phyloP scores from a whole-genome alignment of 805 yeast genomes.

The Wickerhamiella domercqiae region DNA sequence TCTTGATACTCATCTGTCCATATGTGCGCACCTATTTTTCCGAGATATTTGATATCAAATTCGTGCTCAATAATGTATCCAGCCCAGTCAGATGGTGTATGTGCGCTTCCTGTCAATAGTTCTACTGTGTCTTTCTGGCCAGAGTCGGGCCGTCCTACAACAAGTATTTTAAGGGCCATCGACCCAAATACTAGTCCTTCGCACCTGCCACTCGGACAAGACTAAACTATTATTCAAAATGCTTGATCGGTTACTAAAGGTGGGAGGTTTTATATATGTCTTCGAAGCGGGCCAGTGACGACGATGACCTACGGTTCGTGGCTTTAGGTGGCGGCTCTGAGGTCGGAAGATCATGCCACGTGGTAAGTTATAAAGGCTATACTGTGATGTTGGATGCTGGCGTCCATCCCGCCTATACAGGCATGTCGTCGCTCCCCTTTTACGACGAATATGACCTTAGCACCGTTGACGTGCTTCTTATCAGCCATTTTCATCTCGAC shows the following conservation, averaged over 20 bases:
- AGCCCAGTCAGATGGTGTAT: conserved; percentile 12
- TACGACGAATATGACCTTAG: conserved; percentile 89
- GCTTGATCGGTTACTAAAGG: too few relatives aligned
- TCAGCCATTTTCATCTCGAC: conserved; percentile 92
- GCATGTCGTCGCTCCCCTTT: conserved; percentile 82
- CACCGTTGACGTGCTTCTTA: conserved; percentile 68
- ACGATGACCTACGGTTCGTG: conserved; percentile 50
- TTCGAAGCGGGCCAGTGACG: too few relatives aligned
- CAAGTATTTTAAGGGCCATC: conserved; percentile 17
- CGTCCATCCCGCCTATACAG: conserved; percentile 88
- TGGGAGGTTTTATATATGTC: too few relatives aligned
- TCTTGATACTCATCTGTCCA: conserved; percentile 25
- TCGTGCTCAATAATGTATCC: conserved; percentile 18
- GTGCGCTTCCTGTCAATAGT: conserved; percentile 20
- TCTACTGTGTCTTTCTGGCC: conserved; percentile 24
- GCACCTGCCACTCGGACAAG: too few relatives aligned
- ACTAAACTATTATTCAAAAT: too few relatives aligned
- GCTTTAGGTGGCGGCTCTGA: conserved; percentile 98
- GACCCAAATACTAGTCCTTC: too few relatives aligned
- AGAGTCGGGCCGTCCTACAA: conserved; percentile 23
- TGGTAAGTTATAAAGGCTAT: conserved; percentile 81
- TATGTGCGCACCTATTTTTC: conserved; percentile 20
- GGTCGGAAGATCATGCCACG: conserved; percentile 93
- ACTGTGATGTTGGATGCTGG: conserved; percentile 97
- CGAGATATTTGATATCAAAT: conserved; percentile 23